These are phyloP conservation scores for Saturnispora sanitii DNA, from an alignment of 805 yeast species.

Conservation along the genomic window DNA sequence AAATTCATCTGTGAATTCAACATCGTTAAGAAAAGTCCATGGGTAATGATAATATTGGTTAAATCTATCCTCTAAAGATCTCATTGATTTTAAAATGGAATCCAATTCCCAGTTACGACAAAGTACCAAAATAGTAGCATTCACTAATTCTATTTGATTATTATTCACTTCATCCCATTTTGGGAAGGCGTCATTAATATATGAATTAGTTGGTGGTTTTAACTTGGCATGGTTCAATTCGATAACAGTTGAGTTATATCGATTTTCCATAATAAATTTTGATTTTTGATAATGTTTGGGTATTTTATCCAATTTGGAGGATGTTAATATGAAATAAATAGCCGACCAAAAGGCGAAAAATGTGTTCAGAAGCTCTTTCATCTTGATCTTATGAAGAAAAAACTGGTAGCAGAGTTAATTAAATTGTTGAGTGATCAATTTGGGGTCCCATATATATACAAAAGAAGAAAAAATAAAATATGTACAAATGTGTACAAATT, in stretches of 20 bases:
- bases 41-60: constrained; percentile 57
- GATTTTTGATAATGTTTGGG: constrained; percentile 11
- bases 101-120: constrained; percentile 72
- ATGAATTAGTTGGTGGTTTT: constrained; percentile 33
- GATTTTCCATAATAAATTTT: neutral
- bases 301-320: neutral
- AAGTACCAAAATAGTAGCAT: constrained; percentile 82
- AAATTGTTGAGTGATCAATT: too few relatives aligned
- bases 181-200: constrained; percentile 24
- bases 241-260: constrained; percentile 11
- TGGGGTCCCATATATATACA: too few relatives aligned
- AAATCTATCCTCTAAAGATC: constrained; percentile 69
- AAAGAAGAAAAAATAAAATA: too few relatives aligned
- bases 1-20: constrained; percentile 54
- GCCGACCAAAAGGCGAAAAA: neutral
- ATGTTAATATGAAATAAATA: neutral
- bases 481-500: too few relatives aligned
- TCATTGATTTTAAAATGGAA: constrained; percentile 66
- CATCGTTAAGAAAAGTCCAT: constrained; percentile 75
- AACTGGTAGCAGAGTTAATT: too few relatives aligned
- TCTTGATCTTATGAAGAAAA: too few relatives aligned
- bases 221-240: constrained; percentile 17
- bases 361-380: neutral
- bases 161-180: constrained; percentile 6
- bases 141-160: constrained; percentile 40